Base-by-base conservation (phyloP, 2,329 filamentous ascomycete species). In the Pyrenochaeta sp. region DNA sequence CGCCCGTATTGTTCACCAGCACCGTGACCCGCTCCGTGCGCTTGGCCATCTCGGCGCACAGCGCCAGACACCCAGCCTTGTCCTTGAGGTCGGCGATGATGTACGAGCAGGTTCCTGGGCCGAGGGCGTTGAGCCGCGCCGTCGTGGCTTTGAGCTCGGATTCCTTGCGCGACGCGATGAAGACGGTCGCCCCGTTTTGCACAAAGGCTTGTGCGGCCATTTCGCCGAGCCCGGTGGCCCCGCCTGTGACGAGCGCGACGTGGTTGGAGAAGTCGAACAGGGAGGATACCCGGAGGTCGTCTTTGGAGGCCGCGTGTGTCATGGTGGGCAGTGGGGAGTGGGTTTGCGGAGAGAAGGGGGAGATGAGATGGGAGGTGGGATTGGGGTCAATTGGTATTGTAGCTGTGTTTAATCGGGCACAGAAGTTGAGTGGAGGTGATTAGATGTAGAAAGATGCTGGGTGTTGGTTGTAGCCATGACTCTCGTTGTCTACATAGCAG, bases 131-230 rank as follows among this genome's bases (percentile, higher is more conserved):
- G 42, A 81, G 70, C 41, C 79, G 73, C 3, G 67, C 64, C 19
- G 67, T 67, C 0, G 77, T 77, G 42, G 74, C 60, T 22, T 78
- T 73, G 42, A 79, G 74, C 23, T 80, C 77, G 47, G 73, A 70
- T 43, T 76, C 75, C 61, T 81, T 80, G 35, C 78, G 74, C 7
- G 73, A 77, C n/a, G 78, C 78, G 48, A 81, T 81, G 60, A 80
- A 75, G 35, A 81, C 78, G 9, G 67, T 76, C 5, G 78, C 77
- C 18, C 78, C 78, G 48, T 81, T 81, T 41, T 77, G 70, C 15
- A 81, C 72, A 48, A 77, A 80, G 8, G 76, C 77, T 60, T 81
- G 77, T 1, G 78, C 79, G 32, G 79, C 79, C 78, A 81, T 81
- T 53, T 80, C 78, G 39, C 77, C 77, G 35, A 80, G 73, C 3